Evolutionary conservation across 2,329 filamentous ascomycete species (phyloP), one percentile per base, ranked within the genome.

Genomic region (Thelonectria rubi): DNA sequence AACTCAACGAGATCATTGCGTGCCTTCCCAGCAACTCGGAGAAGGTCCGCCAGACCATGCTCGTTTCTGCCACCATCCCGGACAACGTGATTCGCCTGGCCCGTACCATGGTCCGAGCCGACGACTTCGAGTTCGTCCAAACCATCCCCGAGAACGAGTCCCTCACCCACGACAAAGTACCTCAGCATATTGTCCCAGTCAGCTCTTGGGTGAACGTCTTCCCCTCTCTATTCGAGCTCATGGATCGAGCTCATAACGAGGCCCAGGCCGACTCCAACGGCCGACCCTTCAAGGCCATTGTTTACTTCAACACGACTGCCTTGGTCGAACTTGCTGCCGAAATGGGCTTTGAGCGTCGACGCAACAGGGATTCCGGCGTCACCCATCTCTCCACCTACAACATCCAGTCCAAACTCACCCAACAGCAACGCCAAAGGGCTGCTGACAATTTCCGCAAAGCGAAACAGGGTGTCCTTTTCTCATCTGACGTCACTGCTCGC

Each of bases 51-150:
- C 95, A 99, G 77, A 97, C 94, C 7, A 87, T 99, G 71, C 89
- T 99, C 77, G 97, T 97, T 77, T 98, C 94, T 14, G 95, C 95
- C 46, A 99, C 95, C 11, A 91, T 99, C 32, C 93, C 94, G 47
- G 84, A 85, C 61, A 87, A 93, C 65, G 94, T 99, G 46, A 88
- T 97, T 68, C 79, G 85, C 45, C 85, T 98, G 50, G 94, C 96
- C 42, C 86, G 89, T 62, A 79, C 81, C 67, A 93, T 92, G 68
- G 89, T 98, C 75, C 92, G 94, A 74, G 86, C 87, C 2, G 82
- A 84, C 63, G 85, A 92, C 68, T 98, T 97, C 77, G 88, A 96
- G 74, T 97, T 95, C 72, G 88, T 97, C 62, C 91, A 94, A 76
- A 97, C 93, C n/a, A 91, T 99, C 63, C 81, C 84, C 58, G 87